A percentile compares a stretch with the other conserved stretches of the same genome.
phyloP scores from a whole-genome alignment of 352 stramenopile genomes.

The Thalassiosira mediterranea region DNA sequence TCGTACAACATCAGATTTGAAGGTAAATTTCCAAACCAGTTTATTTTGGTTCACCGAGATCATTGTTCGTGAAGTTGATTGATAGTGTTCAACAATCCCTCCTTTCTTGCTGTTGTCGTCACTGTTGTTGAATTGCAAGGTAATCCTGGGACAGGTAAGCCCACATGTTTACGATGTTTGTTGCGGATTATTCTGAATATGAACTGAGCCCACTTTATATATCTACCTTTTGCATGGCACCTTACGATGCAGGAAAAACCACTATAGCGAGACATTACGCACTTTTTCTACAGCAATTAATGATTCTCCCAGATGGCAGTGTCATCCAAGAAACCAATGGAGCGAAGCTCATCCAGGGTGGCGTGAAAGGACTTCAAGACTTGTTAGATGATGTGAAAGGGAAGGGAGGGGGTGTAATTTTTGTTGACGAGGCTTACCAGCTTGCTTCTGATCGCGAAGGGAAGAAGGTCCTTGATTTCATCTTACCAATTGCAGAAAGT shows the following conservation, averaged over 20 bases:
- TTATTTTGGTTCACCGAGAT: too few species aligned
- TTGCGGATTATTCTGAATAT: background rate
- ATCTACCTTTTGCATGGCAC: background rate
- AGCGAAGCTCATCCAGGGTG: conserved; percentile 34
- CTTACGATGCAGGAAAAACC: conserved; percentile 17
- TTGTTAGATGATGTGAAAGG: conserved; percentile 66
- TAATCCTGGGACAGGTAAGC: conserved; percentile 21
- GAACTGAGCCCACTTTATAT: background rate
- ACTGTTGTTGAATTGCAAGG: too few species aligned
- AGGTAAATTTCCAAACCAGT: too few species aligned
- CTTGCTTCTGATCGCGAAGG: conserved; percentile 79
- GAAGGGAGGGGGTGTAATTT: conserved; percentile 87
- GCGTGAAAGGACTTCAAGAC: conserved; percentile 64
- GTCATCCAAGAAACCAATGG: conserved; percentile 44
- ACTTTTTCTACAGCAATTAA: conserved; percentile 32
- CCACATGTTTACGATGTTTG: background rate
- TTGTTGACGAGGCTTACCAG: conserved; percentile 93
- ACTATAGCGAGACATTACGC: conserved; percentile 35
- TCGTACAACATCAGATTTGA: conserved; percentile 38
- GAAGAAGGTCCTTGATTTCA: conserved; percentile 44
- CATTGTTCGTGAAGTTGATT: too few species aligned
- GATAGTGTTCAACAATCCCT: too few species aligned
- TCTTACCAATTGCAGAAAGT: conserved; percentile 37
- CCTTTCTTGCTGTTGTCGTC: too few species aligned
- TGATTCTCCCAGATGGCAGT: conserved; percentile 23